Evolutionary conservation across 768 basidiomycete species (phyloP).

Genomic region (Tricholoma saponaceum): DNA sequence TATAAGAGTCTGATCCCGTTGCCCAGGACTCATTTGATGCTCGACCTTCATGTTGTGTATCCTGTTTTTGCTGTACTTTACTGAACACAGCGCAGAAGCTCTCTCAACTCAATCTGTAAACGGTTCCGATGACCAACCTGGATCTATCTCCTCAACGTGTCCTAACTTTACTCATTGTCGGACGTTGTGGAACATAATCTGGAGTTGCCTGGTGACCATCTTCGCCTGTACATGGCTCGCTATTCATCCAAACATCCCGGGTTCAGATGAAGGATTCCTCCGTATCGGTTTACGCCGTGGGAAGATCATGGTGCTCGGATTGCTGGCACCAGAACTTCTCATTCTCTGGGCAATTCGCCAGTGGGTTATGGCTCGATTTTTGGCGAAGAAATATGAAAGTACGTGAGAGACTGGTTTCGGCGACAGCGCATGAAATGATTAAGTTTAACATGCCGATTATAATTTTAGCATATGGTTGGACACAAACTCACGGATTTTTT

Average conservation of each 20-base stretch:
- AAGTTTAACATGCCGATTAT: neutral
- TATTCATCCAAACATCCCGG: constrained; percentile 23
- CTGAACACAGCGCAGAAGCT: too few species aligned
- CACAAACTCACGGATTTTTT: neutral
- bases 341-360: neutral
- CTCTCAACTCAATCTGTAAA: too few species aligned
- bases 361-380: neutral
- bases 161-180: constrained; percentile 1
- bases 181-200: constrained; percentile 14
- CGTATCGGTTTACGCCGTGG: constrained; percentile 43
- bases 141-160: too few species aligned
- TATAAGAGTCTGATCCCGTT: too few species aligned
- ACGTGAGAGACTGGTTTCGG: too few species aligned
- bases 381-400: neutral
- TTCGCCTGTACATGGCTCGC: constrained; percentile 21
- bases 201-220: constrained; percentile 21
- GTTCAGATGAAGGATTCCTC: neutral
- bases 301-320: neutral
- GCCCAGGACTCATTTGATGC: too few species aligned
- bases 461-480: neutral
- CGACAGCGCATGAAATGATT: neutral
- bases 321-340: neutral
- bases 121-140: too few species aligned
- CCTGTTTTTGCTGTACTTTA: too few species aligned
- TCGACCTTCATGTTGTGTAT: too few species aligned